phyloP scores from a whole-genome alignment of 495 filamentous ascomycete species.

The Xylaria scruposa region DNA sequence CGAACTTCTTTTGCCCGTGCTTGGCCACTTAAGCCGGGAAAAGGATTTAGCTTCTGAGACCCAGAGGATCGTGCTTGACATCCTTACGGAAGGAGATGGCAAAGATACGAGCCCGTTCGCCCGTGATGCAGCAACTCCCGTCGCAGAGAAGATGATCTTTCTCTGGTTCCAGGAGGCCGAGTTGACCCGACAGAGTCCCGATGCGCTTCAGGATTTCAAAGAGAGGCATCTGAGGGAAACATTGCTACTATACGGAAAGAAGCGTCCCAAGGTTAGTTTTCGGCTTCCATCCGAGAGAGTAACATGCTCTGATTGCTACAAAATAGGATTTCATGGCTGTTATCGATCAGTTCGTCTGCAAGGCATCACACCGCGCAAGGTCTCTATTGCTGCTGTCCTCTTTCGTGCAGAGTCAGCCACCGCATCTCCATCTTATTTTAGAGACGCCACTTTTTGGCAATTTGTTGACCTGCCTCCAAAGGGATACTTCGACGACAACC shows the following conservation, averaged over 20 bases:
- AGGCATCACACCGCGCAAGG: conserved; percentile 62
- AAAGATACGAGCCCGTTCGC: conserved; percentile 49
- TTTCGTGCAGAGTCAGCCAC: conserved; percentile 71
- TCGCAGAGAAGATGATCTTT: conserved; percentile 60
- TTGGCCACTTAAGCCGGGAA: conserved; percentile 63
- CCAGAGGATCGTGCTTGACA: conserved; percentile 60
- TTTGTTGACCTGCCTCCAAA: conserved; percentile 71
- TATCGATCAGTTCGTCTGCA: conserved; percentile 65
- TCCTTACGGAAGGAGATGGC: conserved; percentile 65
- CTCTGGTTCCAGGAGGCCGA: conserved; percentile 66
- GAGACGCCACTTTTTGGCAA: conserved; percentile 70
- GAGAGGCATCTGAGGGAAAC: conserved; percentile 60
- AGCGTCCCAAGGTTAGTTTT: conserved; percentile 65
- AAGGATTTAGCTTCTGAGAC: conserved; percentile 65
- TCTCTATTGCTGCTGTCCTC: conserved; percentile 65
- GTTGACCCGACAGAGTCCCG: conserved; percentile 47
- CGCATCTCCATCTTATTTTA: conserved; percentile 72
- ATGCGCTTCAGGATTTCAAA: conserved; percentile 56
- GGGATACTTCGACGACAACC: conserved; percentile 72
- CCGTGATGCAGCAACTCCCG: conserved; percentile 49
- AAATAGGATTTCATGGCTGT: conserved; percentile 65
- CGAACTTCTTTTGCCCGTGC: conserved; percentile 65
- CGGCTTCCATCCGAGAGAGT: neutral
- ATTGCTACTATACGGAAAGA: conserved; percentile 67
- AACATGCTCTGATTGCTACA: conserved; percentile 27